Evolutionary conservation across 2,329 filamentous ascomycete species (phyloP), one percentile per base, ranked within the genome.

Genomic region (Fusarium foetens): DNA sequence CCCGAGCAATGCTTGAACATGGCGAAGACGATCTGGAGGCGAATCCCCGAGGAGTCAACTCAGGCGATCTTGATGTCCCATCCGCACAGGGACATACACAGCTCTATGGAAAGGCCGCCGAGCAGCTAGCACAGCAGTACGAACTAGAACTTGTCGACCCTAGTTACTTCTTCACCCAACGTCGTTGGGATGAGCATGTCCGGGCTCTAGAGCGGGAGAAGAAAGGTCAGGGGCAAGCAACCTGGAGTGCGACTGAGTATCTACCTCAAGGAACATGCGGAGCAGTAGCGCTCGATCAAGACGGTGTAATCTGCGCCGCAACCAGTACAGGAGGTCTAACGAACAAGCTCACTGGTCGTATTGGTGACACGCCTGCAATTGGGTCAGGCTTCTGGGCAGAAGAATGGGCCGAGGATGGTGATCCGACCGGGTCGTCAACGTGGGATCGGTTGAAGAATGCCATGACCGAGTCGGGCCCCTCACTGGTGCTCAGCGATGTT

Each of bases 321-420:
- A 91, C 89, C 6, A 90, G 87, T 76, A 91, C 89, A 0, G 94
- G 94, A 9, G 94, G 94, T 0, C 80, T 97, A 80, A 97, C 94
- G 27, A 97, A 97, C 80, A 97, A 97, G 83, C 83, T 95, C 60
- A 93, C 93, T 0, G 94, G 94, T 1, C 86, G 94, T 25, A 91
- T 97, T 70, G 94, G 94, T 1, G 94, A 97, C 79, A 97, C 94
- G 16, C 94, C 94, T 0, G 92, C 92, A 0, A 84, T 94, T 1
- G 94, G 94, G 1, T 92, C 94, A 2, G 94, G 94, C 0, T 97
- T 94, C 80, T 97, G 94, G 94, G 94, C 94, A 0, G 94, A 97
- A 79, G 89, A 94, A 74, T 97, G 94, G 94, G 81, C 82, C 12
- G 88, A 91, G 62, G 81, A 84, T 4, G 80, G 80, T 3, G 80